Base-by-base conservation (phyloP, 345 rosid species). In the Eucalyptus albens region DNA sequence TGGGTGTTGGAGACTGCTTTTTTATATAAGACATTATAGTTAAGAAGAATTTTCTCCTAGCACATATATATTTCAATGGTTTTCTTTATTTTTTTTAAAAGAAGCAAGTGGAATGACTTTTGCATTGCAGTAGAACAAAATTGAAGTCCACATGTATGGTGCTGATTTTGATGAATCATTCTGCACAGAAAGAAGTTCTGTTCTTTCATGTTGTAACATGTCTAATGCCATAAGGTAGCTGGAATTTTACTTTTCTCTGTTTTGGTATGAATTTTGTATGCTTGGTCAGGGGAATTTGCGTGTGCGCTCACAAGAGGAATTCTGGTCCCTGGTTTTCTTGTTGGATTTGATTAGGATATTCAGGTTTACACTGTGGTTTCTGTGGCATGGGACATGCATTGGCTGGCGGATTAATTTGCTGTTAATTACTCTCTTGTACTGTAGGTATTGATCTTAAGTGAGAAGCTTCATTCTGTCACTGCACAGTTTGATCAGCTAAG, bases 381-480 rank as follows among this genome's bases (percentile, higher is more conserved):
- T 40, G 47, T 37, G 85, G 85, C 15, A 22, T 77, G 47, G 85
- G 44, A 40, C 17, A 0, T 81, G 85, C 49, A 86, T 87, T 88
- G n/a, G 45, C 31, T 87, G 8, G 89, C 33, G 13, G 59, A 88
- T 62, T 90, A 69, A 87, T 59, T 87, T 50, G n/a, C 15, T 83
- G n/a, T 89, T 67, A 24, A 86, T 87, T 88, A 42, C 88, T 26
- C 56, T 87, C 62, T 50, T 89, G 67, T 90, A 90, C 53, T 92
- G 88, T 94, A 95, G 97, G 96, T 94, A 72, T 89, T 97, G 92
- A 97, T 97, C 91, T 88, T 96, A 92, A 96, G 97, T 89, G 99
- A 97, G 94, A 98, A 95, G 88, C 99, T 98, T 89, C 99, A 97
- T 93, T 95, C 98, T 27, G 97, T 96, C 87, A 93, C 98, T 6